phyloP scores from a whole-genome alignment of 2,329 filamentous ascomycete species.

The Trichoderma gracile region DNA sequence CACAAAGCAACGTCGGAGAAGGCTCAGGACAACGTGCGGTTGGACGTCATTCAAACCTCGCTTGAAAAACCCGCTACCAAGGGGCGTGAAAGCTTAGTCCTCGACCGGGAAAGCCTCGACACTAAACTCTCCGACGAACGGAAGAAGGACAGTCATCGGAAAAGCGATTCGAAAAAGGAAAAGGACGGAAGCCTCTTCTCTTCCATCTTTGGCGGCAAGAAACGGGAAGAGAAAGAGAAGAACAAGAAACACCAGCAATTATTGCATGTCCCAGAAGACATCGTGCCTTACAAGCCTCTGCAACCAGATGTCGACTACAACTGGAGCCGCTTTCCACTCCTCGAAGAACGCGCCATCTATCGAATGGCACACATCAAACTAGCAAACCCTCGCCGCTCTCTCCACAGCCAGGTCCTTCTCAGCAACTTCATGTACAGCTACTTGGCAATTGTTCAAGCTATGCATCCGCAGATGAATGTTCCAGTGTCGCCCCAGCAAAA shows the following conservation, averaged over 20 bases:
- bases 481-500: slow-evolving; percentile 78
- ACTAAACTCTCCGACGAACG: slow-evolving; percentile 75
- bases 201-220: slow-evolving; percentile 88
- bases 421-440: slow-evolving; percentile 99
- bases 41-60: slow-evolving; percentile 85
- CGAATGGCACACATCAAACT: slow-evolving; percentile 98
- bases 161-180: slow-evolving; percentile 80
- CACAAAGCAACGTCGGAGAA: slow-evolving; percentile 58
- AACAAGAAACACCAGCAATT: slow-evolving; percentile 72
- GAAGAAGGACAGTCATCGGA: slow-evolving; percentile 76
- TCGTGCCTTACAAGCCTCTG: slow-evolving; percentile 63
- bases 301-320: slow-evolving; percentile 91
- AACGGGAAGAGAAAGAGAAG: slow-evolving; percentile 76
- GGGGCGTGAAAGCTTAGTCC: slow-evolving; percentile 77
- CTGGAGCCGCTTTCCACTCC: slow-evolving; percentile 91
- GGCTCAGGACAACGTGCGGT: slow-evolving; percentile 73
- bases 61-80: slow-evolving; percentile 68
- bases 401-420: slow-evolving; percentile 92
- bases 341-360: slow-evolving; percentile 96
- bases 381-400: slow-evolving; percentile 88
- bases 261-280: slow-evolving; percentile 78
- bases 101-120: slow-evolving; percentile 76
- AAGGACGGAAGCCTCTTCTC: slow-evolving; percentile 93
- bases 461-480: slow-evolving; percentile 94
- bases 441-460: slow-evolving; percentile 95